phyloP scores from a whole-genome alignment of 2,329 filamentous ascomycete species.

The Fusarium coffeatum region DNA sequence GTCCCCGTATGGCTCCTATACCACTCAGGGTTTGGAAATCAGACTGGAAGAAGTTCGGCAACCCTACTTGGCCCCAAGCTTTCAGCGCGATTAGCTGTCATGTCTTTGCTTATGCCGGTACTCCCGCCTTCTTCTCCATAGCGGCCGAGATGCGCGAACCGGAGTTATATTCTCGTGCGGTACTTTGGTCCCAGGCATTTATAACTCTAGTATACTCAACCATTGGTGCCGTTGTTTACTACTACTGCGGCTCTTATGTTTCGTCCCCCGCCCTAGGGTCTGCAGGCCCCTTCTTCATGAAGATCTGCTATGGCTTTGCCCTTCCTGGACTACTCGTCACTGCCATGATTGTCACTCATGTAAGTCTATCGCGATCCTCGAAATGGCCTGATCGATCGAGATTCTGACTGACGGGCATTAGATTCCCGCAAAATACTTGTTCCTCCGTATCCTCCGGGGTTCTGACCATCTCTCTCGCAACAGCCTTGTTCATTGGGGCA shows the following conservation, averaged over 20 bases:
- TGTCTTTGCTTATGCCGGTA: slow-evolving; percentile 54
- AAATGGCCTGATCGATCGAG: background rate
- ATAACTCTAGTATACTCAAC: slow-evolving; percentile 50
- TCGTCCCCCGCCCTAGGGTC: slow-evolving; percentile 61
- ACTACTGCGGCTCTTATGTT: slow-evolving; percentile 59
- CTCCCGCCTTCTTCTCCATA: slow-evolving; percentile 51
- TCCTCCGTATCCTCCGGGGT: slow-evolving; percentile 47
- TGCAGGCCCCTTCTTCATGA: slow-evolving; percentile 57
- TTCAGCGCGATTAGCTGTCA: slow-evolving; percentile 49
- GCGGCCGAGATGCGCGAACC: slow-evolving; percentile 52
- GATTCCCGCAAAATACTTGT: slow-evolving; percentile 46
- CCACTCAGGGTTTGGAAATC: slow-evolving; percentile 37
- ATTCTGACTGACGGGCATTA: slow-evolving; percentile 2
- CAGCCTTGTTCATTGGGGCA: slow-evolving; percentile 45
- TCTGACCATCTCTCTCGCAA: slow-evolving; percentile 48
- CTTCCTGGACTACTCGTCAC: slow-evolving; percentile 48
- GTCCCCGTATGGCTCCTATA: slow-evolving; percentile 42
- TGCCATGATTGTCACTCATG: slow-evolving; percentile 46
- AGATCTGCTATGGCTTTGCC: slow-evolving; percentile 57
- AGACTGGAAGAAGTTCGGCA: slow-evolving; percentile 47
- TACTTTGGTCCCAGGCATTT: slow-evolving; percentile 44
- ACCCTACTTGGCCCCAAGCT: slow-evolving; percentile 48
- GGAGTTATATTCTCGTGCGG: slow-evolving; percentile 43
- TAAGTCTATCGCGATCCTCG: slow-evolving; percentile 20
- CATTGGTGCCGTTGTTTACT: slow-evolving; percentile 57